Percentiles rank a stretch among this genome's conserved stretches.
These are phyloP conservation scores for Boletus subcaerulescens DNA, from an alignment of 768 basidiomycete genomes.

Conservation along the genomic window DNA sequence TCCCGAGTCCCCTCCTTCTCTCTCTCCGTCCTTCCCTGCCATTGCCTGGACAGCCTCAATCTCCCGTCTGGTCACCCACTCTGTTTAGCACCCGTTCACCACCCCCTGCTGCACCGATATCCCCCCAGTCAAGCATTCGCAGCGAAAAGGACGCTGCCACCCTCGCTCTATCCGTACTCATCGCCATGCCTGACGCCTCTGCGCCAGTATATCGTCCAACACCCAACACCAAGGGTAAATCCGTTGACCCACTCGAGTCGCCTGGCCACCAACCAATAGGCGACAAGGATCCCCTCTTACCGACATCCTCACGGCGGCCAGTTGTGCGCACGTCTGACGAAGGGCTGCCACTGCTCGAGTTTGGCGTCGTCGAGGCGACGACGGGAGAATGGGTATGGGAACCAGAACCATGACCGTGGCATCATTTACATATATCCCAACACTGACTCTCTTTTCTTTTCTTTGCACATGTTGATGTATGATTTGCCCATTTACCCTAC, in stretches of 20 bases:
- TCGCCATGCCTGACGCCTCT: slow-evolving; percentile 22
- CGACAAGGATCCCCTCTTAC: slow-evolving; percentile 3
- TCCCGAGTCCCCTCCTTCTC: background rate
- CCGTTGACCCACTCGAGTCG: slow-evolving; percentile 2
- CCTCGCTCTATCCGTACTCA: slow-evolving; percentile 16
- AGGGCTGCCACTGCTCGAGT: slow-evolving; percentile 12
- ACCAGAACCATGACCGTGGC: no score
- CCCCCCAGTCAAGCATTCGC: background rate
- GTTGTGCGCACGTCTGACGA: background rate
- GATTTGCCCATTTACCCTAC: background rate
- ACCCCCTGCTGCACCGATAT: background rate
- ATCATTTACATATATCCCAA: no score
- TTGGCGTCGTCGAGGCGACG: slow-evolving; percentile 11
- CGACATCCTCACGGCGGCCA: background rate
- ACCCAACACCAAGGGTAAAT: slow-evolving; percentile 19
- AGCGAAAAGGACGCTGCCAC: slow-evolving; percentile 1
- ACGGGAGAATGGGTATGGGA: slow-evolving; percentile 4
- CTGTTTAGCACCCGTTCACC: background rate
- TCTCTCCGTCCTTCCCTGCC: background rate
- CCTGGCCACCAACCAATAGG: background rate
- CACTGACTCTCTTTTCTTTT: no score
- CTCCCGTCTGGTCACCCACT: background rate
- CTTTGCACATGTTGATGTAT: no score
- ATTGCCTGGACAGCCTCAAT: background rate
- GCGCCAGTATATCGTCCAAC: background rate